Base-by-base conservation (phyloP, 768 basidiomycete species). In the Tricholomella constricta region DNA sequence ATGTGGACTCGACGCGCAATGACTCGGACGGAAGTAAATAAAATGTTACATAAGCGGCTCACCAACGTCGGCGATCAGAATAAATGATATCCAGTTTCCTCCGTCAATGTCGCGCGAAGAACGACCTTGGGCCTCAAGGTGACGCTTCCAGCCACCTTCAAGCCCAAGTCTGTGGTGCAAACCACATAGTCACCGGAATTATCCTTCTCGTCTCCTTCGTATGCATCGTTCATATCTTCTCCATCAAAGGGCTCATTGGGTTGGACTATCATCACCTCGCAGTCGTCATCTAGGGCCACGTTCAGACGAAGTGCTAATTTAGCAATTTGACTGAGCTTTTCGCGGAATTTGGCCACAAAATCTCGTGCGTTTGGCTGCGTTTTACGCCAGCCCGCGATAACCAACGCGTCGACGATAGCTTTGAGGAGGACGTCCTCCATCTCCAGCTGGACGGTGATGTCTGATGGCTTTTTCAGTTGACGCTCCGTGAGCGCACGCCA, bases 141-240 rank as follows among this genome's bases (percentile, higher is more conserved):
- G 19, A 59, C 51, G 36, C 44, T 50, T n/a, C 51, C 48, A 23
- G 41, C 50, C 12, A 44, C 49, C 37, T 54, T 60, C 45, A 74
- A 55, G 29, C 73, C 73, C 23, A 74, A 45, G 10, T 66, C 71
- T 20, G 69, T 61, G 11, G 68, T 70, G 40, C 69, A 70, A 15
- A 72, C 54, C 15, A 72, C 67, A 22, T 61, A 50, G 37, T 70
- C 61, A 55, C 59, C 47, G 46, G 26, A 44, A 53, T 45, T 6
- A 32, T 37, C 35, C 19, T 56, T 43, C n/a, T 35, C 53, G 14
- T 57, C 55, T n/a, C 58, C 65, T 10, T 53, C 54, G 22, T 62
- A 63, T 27, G 66, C 68, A 45, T 72, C 65, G n/a, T 63, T 64
- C 69, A 72, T 72, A 11, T 40, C 46, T 11, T 64, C 55, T 11